Base-by-base conservation (phyloP, 2,329 filamentous ascomycete genomes). In the Talaromyces sp. region DNA sequence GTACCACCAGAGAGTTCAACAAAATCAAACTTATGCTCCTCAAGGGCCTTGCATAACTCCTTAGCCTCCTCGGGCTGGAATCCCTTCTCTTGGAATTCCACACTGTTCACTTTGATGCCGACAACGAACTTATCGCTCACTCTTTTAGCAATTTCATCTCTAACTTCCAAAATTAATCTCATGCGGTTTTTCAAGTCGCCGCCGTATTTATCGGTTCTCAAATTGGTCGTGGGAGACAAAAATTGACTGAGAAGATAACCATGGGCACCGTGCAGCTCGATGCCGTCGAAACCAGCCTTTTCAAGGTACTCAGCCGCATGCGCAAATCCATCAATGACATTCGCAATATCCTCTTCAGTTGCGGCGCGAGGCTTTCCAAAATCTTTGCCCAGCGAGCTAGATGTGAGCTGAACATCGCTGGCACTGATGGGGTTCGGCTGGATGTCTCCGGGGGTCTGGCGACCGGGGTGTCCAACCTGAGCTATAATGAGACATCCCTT, bases 121-220 rank as follows among this genome's bases (percentile, higher is more conserved):
- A 85, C 57, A 35, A 79, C 68, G 60, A 83, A 80, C 10, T 58
- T 47, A 29, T 57, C 44, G 14, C 63, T 58, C 36, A 69, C 67
- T 24, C 57, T 55, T 41, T 76, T 65, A 45, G 82, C 75, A 39
- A 84, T 72, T 60, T 47, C 53, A 20, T 49, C 52, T 37, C 48
- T 46, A 14, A 56, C 47, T 35, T 87, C 83, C 10, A 79, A 61
- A 36, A 86, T 74, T 33, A 88, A 65, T n/a, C 86, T 80, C n/a
- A 75, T 81, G 55, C 86, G 82, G 75, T 88, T 88, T 64, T 84
- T 81, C 58, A 87, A 84, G 65, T 76, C 79, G 51, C 86, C 86
- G 47, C 86, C 86, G 66, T 88, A 89, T 48, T 79, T 62, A 66
- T 88, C 86, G 19, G 82, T 87, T 42, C 86, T 79, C 68, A 77